Base-by-base conservation (phyloP, 2,329 filamentous ascomycete genomes). In the Sarocladium brachiariae region DNA sequence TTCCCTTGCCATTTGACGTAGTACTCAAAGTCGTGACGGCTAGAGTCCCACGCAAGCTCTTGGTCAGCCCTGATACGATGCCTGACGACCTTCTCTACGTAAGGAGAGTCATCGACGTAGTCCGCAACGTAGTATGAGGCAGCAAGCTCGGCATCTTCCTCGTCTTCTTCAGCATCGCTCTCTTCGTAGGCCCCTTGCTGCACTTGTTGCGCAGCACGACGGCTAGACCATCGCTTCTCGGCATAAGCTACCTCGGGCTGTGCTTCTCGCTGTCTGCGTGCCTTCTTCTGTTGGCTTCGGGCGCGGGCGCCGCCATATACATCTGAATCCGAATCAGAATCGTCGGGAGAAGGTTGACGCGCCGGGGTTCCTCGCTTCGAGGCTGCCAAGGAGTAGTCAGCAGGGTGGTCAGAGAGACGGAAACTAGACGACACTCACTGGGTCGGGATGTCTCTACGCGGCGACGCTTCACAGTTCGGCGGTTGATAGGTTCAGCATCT, bases 1-100 rank as follows among this genome's bases (percentile, higher is more conserved):
- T 90, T 89, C 57, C 86, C 89, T 68, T 96, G 89, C 93, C 95
- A 99, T 72, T 99, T 99, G 68, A 99, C 90, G 68, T 85, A 80
- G 59, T 77, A 99, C 62, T 97, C 89, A 59, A 93, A 96, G 63
- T 96, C 88, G 50, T 90, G 81, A 58, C 78, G 76, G 21, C 68
- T 74, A 2, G 76, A 65, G 45, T 88, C 83, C 51, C 73, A 72
- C 13, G 75, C 69, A 52, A 81, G 66, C 54, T 80, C 80, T 43
- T 78, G 69, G 14, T 78, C 88, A 30, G 89, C 85, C 64, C 83
- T 87, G 33, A 88, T 72, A 46, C 87, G 83, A 66, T 97, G 91
- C 56, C 95, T 88, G 50, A 99, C 80, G 49, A 99, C 86, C 56
- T 88, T 83, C 64, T 99, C 93, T 57, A 99, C 90, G 58, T 89